Conservation (phyloP, 768 basidiomycete genomes). For the Tylopilus subfusipes region DNA sequence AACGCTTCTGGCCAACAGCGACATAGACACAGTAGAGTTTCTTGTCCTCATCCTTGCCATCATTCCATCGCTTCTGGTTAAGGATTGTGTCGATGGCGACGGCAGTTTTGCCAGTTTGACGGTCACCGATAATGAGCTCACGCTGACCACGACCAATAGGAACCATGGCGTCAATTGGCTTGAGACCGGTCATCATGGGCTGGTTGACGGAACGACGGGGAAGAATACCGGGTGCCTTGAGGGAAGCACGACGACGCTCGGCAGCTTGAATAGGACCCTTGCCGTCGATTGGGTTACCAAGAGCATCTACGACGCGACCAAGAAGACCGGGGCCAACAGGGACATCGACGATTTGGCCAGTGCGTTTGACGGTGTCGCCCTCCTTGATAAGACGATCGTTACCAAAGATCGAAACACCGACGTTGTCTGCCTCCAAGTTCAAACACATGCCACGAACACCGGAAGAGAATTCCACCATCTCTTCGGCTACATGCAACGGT, state of each 20-base stretch:
- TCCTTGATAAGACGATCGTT: constrained; percentile 98
- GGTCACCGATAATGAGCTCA: constrained; percentile 99
- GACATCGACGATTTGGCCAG: constrained; percentile 99
- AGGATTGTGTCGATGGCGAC: constrained; percentile 99
- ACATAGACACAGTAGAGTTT: constrained; percentile 99
- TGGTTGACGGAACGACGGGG: constrained; percentile 99
- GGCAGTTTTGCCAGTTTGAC: constrained; percentile 99
- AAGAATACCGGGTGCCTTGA: constrained; percentile 99
- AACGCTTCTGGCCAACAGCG: constrained; percentile 98
- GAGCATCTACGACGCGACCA: constrained; percentile 98
- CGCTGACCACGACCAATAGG: constrained; percentile 99
- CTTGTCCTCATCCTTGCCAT: constrained; percentile 93
- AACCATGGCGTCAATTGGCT: constrained; percentile 99
- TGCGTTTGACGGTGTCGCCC: constrained; percentile 99
- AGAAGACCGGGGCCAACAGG: constrained; percentile 96
- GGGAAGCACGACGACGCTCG: constrained; percentile 93
- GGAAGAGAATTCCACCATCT: constrained; percentile 99
- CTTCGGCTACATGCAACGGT: constrained; percentile 65
- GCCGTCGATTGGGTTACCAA: constrained; percentile 99
- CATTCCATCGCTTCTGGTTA: constrained; percentile 99
- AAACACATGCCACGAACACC: constrained; percentile 99
- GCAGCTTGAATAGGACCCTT: constrained; percentile 94
- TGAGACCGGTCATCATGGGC: constrained; percentile 99
- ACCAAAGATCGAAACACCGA: constrained; percentile 99
- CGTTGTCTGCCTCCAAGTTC: constrained; percentile 99